These are phyloP conservation scores for Xerocomus subilludens DNA, from an alignment of 1,284 basidiomycete species.

Conservation along the genomic window DNA sequence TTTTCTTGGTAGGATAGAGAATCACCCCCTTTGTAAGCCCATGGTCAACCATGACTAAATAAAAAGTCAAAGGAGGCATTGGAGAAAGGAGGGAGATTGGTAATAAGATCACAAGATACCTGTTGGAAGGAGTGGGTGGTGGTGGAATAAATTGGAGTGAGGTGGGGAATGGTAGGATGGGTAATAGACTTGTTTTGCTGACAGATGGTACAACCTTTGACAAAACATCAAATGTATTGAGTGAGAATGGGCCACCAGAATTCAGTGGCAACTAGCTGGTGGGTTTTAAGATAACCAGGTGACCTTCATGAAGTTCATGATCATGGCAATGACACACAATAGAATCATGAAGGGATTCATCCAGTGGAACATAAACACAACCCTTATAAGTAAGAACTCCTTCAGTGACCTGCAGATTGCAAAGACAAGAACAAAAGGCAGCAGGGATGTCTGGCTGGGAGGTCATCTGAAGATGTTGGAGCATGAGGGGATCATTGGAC, in stretches of 20 bases:
- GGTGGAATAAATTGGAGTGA: not conserved
- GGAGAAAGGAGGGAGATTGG: conserved; percentile 23
- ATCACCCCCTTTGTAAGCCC: conserved; percentile 33
- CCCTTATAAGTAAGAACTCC: not conserved
- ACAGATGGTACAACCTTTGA: conserved; percentile 33
- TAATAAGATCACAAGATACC: not conserved
- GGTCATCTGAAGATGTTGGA: not conserved
- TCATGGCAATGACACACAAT: not conserved
- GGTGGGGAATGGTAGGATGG: not conserved
- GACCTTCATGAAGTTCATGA: not conserved
- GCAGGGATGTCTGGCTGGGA: no score
- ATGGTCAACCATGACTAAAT: conserved; percentile 18
- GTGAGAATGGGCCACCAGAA: conserved; percentile 15
- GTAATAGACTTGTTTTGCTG: conserved; percentile 30
- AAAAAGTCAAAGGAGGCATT: not conserved
- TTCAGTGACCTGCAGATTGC: not conserved
- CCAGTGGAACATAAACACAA: not conserved
- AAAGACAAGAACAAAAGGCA: not conserved
- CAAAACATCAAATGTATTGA: conserved; percentile 30
- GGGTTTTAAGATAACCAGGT: not conserved
- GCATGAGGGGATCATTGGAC: no score
- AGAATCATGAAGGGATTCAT: not conserved
- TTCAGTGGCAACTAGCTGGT: not conserved
- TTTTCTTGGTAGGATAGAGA: conserved; percentile 9
- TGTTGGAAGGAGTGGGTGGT: conserved; percentile 23